phyloP scores from a whole-genome alignment of 164 flowering plant genomes.

The Nymphaea colorata region DNA sequence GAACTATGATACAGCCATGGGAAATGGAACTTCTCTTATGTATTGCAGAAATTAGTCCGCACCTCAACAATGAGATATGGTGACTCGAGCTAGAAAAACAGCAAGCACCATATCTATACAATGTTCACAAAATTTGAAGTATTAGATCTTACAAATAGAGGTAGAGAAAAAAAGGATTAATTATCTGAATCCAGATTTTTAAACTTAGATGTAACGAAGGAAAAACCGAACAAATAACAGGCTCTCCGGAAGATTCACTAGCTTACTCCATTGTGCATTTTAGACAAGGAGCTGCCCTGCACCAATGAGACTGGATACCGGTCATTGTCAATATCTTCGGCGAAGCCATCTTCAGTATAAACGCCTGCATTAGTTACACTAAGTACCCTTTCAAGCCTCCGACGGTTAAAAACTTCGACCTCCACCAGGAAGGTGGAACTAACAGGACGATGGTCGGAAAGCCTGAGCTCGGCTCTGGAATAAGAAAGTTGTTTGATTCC shows the following conservation, averaged over 20 bases:
- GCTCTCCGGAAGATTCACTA: neutral
- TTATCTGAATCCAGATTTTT: neutral
- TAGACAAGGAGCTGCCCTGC: neutral
- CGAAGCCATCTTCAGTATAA: conserved; percentile 42
- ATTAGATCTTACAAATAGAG: neutral
- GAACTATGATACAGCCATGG: no score
- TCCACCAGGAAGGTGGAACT: conserved; percentile 62
- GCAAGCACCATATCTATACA: no score
- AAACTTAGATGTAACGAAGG: neutral
- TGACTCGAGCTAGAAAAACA: no score
- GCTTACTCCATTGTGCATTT: neutral
- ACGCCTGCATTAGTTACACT: conserved; percentile 45
- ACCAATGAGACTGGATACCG: neutral
- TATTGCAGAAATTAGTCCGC: neutral
- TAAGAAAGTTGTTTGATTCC: conserved; percentile 77
- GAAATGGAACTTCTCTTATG: no score
- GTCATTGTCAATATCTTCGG: conserved; percentile 12
- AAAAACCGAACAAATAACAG: neutral
- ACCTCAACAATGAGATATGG: neutral
- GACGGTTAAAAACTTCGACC: conserved; percentile 60
- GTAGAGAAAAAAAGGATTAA: neutral
- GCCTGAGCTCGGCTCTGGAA: conserved; percentile 39
- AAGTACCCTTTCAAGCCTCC: conserved; percentile 64
- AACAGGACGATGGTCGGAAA: conserved; percentile 95
- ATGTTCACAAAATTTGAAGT: no score